phyloP scores from a whole-genome alignment of 2,329 filamentous ascomycete genomes.

The Epichloe coenophiala region DNA sequence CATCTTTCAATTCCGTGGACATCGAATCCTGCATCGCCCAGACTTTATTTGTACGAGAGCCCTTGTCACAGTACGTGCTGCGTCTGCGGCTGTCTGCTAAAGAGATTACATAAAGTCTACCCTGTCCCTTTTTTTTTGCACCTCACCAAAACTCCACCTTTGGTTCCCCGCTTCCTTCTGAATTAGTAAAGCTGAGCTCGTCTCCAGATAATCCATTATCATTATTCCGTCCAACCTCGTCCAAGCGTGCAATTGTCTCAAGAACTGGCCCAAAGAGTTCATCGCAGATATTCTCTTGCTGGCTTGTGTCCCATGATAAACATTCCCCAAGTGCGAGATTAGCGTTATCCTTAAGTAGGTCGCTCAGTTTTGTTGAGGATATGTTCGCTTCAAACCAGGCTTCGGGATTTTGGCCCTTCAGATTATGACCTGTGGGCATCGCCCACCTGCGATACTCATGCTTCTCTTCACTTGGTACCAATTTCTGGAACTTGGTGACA shows the following conservation, averaged over 20 bases:
- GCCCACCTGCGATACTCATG: conserved; percentile 5
- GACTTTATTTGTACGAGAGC: no score
- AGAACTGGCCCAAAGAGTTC: conserved; percentile 16
- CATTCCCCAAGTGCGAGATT: conserved; percentile 14
- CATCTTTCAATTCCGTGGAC: no score
- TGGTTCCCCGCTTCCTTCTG: not conserved
- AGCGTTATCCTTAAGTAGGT: conserved; percentile 13
- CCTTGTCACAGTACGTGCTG: not conserved
- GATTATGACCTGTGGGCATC: not conserved
- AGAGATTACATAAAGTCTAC: no score
- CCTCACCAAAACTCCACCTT: conserved; percentile 5
- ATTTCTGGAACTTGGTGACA: conserved; percentile 11
- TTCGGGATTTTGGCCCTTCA: not conserved
- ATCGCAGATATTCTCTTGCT: conserved; percentile 11
- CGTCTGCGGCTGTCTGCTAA: no score
- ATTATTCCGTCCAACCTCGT: conserved; percentile 17
- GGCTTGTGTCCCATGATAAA: conserved; percentile 13
- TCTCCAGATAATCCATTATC: conserved; percentile 10
- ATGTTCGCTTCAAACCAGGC: conserved; percentile 18
- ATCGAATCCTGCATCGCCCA: no score
- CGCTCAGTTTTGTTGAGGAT: conserved; percentile 10
- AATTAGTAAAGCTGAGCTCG: not conserved
- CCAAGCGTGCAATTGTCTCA: conserved; percentile 18
- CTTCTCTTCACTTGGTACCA: conserved; percentile 3
- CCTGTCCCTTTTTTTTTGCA: no score